Conservation (phyloP, 1,139 yeast genomes). For the Saccharomycopsis crataegensis region DNA sequence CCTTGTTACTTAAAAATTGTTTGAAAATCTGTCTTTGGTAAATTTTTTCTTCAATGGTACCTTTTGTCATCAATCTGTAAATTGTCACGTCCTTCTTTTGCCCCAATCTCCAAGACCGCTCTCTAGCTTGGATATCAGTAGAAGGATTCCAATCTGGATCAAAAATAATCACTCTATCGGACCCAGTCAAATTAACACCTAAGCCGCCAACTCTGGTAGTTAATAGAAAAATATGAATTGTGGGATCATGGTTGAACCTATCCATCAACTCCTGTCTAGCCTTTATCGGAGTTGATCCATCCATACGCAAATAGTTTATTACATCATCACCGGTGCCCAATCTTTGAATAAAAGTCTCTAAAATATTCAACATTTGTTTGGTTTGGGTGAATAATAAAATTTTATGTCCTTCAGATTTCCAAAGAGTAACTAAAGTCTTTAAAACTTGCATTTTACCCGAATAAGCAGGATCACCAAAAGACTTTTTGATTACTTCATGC, state of each 20-base stretch:
- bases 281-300: slow-evolving; percentile 82
- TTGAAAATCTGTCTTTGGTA: slow-evolving; percentile 95
- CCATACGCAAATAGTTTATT: slow-evolving; percentile 73
- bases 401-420: slow-evolving; percentile 75
- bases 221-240: slow-evolving; percentile 59
- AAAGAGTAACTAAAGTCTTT: slow-evolving; percentile 61
- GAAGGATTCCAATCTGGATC: slow-evolving; percentile 99
- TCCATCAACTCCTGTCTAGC: slow-evolving; percentile 76
- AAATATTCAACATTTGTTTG: slow-evolving; percentile 84
- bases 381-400: slow-evolving; percentile 86
- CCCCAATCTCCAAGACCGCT: slow-evolving; percentile 95
- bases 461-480: slow-evolving; percentile 58
- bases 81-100: slow-evolving; percentile 92
- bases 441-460: slow-evolving; percentile 93
- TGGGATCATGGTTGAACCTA: slow-evolving; percentile 55
- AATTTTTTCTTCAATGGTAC: slow-evolving; percentile 93
- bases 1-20: slow-evolving; percentile 88
- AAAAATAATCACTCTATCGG: slow-evolving; percentile 94
- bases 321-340: slow-evolving; percentile 29
- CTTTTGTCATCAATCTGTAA: slow-evolving; percentile 87
- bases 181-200: slow-evolving; percentile 97
- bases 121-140: slow-evolving; percentile 94
- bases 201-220: slow-evolving; percentile 98
- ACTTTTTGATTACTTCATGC: slow-evolving; percentile 26
- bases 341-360: slow-evolving; percentile 53